These are phyloP conservation scores for Spongispora temasekensis DNA, from an alignment of 1,284 basidiomycete species.

Conservation along the genomic window DNA sequence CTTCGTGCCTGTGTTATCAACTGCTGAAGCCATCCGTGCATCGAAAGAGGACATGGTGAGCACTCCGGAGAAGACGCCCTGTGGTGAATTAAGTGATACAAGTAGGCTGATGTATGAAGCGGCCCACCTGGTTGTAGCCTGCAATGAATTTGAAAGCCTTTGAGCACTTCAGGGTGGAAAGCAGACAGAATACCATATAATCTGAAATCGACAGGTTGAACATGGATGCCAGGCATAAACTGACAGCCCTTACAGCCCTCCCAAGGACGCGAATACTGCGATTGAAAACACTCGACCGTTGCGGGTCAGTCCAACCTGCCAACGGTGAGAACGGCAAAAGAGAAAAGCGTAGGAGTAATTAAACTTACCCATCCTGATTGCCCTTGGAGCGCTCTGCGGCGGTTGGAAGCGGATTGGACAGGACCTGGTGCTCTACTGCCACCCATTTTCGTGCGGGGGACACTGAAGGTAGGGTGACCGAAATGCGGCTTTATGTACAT, in stretches of 20 bases:
- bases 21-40: constrained; percentile 55
- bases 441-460: constrained; percentile 45
- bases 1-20: constrained; percentile 51
- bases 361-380: constrained; percentile 65
- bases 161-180: constrained; percentile 1
- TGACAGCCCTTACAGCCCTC: constrained; percentile 59
- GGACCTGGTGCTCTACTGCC: constrained; percentile 39
- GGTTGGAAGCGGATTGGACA: constrained; percentile 41
- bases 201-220: constrained; percentile 30
- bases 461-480: too few relatives aligned
- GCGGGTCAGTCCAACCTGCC: constrained; percentile 59
- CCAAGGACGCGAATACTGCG: constrained; percentile 71
- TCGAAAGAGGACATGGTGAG: constrained; percentile 61
- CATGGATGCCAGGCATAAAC: neutral
- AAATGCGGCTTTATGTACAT: too few relatives aligned
- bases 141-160: constrained; percentile 1
- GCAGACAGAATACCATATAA: constrained; percentile 54
- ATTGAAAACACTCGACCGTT: constrained; percentile 63
- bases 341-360: neutral
- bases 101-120: neutral
- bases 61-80: constrained; percentile 77
- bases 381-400: constrained; percentile 58
- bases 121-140: constrained; percentile 65
- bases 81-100: constrained; percentile 5
- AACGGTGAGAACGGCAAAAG: constrained; percentile 1